phyloP scores from a whole-genome alignment of 225 moss, liverwort and hornwort genomes.

The Neckera pumila region DNA sequence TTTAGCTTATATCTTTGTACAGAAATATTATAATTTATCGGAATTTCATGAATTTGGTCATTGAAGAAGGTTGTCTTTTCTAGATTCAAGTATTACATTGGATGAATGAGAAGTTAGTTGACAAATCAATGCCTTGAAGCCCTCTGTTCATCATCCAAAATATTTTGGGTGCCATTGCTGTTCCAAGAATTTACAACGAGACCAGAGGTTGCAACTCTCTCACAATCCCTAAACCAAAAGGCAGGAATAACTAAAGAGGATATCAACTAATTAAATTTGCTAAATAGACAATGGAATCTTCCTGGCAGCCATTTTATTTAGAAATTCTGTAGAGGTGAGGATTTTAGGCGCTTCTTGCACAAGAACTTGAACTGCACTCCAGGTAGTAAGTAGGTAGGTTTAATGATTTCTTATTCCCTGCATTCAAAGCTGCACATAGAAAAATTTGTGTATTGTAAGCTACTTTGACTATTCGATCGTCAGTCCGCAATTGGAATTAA shows the following conservation, averaged over 20 bases:
- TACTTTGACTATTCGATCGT: background rate
- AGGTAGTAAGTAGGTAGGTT: no score
- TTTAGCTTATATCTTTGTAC: no score
- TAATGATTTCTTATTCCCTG: background rate
- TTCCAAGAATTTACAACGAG: background rate
- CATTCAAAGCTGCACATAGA: background rate
- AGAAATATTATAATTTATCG: no score
- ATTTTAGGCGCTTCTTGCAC: background rate
- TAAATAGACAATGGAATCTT: background rate
- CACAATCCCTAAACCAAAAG: background rate
- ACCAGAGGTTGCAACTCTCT: background rate
- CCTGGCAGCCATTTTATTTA: background rate
- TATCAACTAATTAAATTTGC: background rate
- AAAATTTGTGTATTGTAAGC: background rate
- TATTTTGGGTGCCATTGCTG: constrained; percentile 17
- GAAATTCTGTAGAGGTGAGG: background rate
- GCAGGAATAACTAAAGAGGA: background rate
- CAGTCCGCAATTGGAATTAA: background rate
- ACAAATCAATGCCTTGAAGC: no score
- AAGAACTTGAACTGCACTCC: background rate
- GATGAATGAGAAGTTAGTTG: no score
- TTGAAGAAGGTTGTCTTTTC: no score
- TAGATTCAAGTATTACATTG: no score
- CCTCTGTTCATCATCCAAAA: no score
- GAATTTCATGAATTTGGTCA: no score